These are phyloP conservation scores for Paradendryphiella salina DNA, from an alignment of 2,329 filamentous ascomycete genomes.

Conservation along the genomic window DNA sequence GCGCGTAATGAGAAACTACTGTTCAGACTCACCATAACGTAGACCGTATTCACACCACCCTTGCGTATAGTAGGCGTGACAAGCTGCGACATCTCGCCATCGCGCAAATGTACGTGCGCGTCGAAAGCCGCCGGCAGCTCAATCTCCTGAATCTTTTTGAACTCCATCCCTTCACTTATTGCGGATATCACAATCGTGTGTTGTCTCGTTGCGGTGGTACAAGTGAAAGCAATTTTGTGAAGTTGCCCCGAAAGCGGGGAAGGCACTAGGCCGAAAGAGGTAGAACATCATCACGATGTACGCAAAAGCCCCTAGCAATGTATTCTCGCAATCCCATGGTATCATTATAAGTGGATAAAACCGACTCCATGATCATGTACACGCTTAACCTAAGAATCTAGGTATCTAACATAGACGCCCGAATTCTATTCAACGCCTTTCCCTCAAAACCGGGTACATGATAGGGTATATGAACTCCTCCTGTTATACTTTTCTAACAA, in stretches of 20 bases:
- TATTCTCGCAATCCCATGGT: neutral
- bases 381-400: neutral
- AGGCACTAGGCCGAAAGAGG: conserved; percentile 1
- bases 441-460: neutral
- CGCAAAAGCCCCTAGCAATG: neutral
- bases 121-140: conserved; percentile 56
- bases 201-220: neutral
- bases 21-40: conserved; percentile 54
- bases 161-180: conserved; percentile 31
- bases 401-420: neutral
- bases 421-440: neutral
- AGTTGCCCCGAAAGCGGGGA: conserved; percentile 2
- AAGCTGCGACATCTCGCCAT: conserved; percentile 56
- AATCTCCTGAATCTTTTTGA: conserved; percentile 50
- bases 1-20: too few species aligned
- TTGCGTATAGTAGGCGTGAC: conserved; percentile 56
- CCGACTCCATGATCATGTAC: neutral
- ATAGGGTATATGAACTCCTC: neutral
- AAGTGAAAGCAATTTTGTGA: conserved; percentile 4
- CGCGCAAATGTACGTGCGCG: conserved; percentile 57
- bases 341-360: neutral
- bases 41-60: conserved; percentile 58
- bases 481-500: neutral
- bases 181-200: neutral
- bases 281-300: neutral